Base-by-base conservation (phyloP, 768 basidiomycete genomes). In the Naematelia aurantialba region DNA sequence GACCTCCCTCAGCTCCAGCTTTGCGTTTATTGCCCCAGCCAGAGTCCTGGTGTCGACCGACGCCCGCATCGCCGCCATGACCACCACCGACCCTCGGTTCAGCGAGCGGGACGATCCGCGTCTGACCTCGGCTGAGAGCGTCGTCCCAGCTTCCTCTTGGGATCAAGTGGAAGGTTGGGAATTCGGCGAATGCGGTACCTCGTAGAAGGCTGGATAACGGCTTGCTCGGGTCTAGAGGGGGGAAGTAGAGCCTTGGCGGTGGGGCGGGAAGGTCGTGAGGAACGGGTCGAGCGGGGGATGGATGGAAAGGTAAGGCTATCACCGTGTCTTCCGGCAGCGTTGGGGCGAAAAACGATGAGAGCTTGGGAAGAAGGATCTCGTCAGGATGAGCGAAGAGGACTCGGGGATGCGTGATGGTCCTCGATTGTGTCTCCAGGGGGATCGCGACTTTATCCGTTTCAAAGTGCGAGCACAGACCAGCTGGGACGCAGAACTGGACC, bases 161-260 rank as follows among this genome's bases (percentile, higher is more conserved):
- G 80, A 85, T 86, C 4, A 93, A 76, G 56, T 91, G 87, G 46
- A 94, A 84, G 1, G 85, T 85, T 5, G 91, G 91, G 69, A 84
- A 94, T 74, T 94, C 91, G 29, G 88, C 82, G 74, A 91, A 91
- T 26, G 83, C 79, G 45, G 83, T 87, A 51, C 84, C 77, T 31
- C 79, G 80, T 46, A 94, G 78, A 5, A 81, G 76, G 24, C 72
- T 67, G 10, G 72, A 67, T 25, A 93, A 79, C 22, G 81, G 74
- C 45, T 81, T 65, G 2, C 76, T 71, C 1, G 82, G 77, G 52
- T 88, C 83, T 12, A 91, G 76, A 30, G 81, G 81, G 69, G 87
- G 82, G 71, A 85, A 88, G 60, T 60, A 69, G 4, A 60, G 54
- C 34, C 59, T 58, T 17, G 58, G 26, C 5, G 13, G 30, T 24